These are phyloP conservation scores for Macrophomina tecta DNA, from an alignment of 2,329 filamentous ascomycete species.

Conservation along the genomic window DNA sequence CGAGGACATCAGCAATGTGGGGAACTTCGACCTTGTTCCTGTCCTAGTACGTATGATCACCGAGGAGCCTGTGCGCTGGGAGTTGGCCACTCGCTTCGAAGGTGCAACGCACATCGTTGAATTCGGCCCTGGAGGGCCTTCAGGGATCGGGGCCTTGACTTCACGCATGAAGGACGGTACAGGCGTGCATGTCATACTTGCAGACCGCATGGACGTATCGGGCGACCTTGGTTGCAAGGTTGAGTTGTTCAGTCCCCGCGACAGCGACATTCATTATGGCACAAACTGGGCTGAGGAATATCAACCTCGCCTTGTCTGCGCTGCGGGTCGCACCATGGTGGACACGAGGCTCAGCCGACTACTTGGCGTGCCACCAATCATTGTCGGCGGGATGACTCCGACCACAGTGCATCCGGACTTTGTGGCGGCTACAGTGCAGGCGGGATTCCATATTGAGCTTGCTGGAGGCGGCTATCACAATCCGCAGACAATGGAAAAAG, in stretches of 20 bases:
- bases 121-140: slow-evolving; percentile 35
- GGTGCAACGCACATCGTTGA: slow-evolving; percentile 33
- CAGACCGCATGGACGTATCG: slow-evolving; percentile 24
- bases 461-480: slow-evolving; percentile 90
- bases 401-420: slow-evolving; percentile 90
- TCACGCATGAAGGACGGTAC: slow-evolving; percentile 32
- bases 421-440: slow-evolving; percentile 91
- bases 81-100: slow-evolving; percentile 31
- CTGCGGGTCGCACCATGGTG: slow-evolving; percentile 29
- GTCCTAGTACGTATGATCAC: slow-evolving; percentile 33
- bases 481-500: slow-evolving; percentile 80
- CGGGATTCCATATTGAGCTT: slow-evolving; percentile 92
- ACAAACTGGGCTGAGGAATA: slow-evolving; percentile 9
- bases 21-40: slow-evolving; percentile 32
- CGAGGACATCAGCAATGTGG: slow-evolving; percentile 30
- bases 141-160: slow-evolving; percentile 33
- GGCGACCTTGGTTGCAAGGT: slow-evolving; percentile 32
- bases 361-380: slow-evolving; percentile 83
- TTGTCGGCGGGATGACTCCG: slow-evolving; percentile 95
- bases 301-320: slow-evolving; percentile 4
- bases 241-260: slow-evolving; percentile 30
- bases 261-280: slow-evolving; percentile 3
- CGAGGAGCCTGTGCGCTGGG: slow-evolving; percentile 34
- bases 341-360: slow-evolving; percentile 74
- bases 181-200: slow-evolving; percentile 33